Base-by-base conservation (phyloP, 108 stramenopile genomes). In the Mediolabrus comicus region DNA sequence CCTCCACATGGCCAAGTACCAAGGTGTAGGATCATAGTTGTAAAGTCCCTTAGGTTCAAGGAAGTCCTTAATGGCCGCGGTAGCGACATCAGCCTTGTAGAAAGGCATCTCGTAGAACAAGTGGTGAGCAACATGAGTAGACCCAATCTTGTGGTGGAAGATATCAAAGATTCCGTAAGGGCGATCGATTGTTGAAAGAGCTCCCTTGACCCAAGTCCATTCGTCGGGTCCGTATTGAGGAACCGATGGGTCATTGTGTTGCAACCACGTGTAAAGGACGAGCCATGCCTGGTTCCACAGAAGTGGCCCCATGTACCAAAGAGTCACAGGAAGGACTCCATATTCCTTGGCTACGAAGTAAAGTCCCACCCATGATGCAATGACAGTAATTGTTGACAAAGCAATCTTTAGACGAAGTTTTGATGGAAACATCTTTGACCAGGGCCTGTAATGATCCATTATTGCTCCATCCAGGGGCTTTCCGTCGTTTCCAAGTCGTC, bases 181-280 rank as follows among this genome's bases (percentile, higher is more conserved):
- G 9, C 99, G 93, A 73, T 99, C 99, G 77, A 99, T 97, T 35
- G 99, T 99, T 69, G 84, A 84, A 2, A 99, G 82, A 4, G 97
- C 97, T 31, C 99, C 99, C 65, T 91, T 87, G 58, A 99, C 92
- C 97, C 97, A 98, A 41, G 94, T 96, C 98, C 98, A 99, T 69
- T 97, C 92, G 35, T 79, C 92, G 29, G 86, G 92, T 6, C 97
- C 92, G 74, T 97, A 98, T 53, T 99, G 99, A 11, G 98, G 99
- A 68, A 99, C 90, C 80, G 88, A 95, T 3, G 97, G 95, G 65
- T 98, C 97, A 17, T 94, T 97, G 89, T 99, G 99, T 83, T 99
- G 99, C 69, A 99, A 87, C 96, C 95, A 99, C 9, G 99, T 99
- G 93, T 98, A 98, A 27, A 97, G 82, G n/a, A 98, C 97, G 68